phyloP scores from a whole-genome alignment of 2,329 filamentous ascomycete genomes.

The Arthrocladium fulminans region DNA sequence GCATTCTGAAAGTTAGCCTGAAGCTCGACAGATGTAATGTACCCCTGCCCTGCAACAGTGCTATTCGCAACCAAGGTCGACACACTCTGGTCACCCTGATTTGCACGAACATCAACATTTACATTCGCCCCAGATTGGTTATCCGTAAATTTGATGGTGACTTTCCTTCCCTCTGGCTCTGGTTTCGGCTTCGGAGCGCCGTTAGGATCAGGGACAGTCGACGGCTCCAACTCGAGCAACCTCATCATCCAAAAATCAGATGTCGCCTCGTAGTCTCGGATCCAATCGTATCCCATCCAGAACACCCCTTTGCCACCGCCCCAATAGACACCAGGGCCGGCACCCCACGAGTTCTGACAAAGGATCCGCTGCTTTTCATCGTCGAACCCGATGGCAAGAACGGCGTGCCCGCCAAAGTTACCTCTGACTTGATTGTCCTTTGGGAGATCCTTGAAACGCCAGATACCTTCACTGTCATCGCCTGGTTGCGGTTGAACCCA shows the following conservation, averaged over 20 bases:
- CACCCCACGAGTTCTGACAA: background rate
- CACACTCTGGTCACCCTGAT: conserved; percentile 1
- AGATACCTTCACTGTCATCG: background rate
- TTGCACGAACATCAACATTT: conserved; percentile 22
- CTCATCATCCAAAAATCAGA: conserved; percentile 17
- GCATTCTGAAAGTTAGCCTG: background rate
- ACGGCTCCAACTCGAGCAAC: conserved; percentile 23
- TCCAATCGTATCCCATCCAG: background rate
- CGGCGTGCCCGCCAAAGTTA: background rate
- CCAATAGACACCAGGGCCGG: background rate
- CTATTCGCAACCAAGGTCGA: background rate
- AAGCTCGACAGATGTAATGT: background rate
- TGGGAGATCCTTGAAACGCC: background rate
- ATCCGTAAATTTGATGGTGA: conserved; percentile 27
- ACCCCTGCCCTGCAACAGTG: background rate
- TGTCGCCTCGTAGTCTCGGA: background rate
- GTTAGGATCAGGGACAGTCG: conserved; percentile 16
- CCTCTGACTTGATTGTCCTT: background rate
- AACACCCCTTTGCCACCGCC: background rate
- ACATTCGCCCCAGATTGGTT: conserved; percentile 25
- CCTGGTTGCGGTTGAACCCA: background rate
- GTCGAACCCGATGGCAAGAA: background rate
- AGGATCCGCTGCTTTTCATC: background rate
- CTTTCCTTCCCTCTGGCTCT: conserved; percentile 20
- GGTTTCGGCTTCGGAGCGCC: conserved; percentile 26